These are phyloP conservation scores for Pichia kudriavzevii DNA, from an alignment of 1,139 yeast species.

Conservation along the genomic window DNA sequence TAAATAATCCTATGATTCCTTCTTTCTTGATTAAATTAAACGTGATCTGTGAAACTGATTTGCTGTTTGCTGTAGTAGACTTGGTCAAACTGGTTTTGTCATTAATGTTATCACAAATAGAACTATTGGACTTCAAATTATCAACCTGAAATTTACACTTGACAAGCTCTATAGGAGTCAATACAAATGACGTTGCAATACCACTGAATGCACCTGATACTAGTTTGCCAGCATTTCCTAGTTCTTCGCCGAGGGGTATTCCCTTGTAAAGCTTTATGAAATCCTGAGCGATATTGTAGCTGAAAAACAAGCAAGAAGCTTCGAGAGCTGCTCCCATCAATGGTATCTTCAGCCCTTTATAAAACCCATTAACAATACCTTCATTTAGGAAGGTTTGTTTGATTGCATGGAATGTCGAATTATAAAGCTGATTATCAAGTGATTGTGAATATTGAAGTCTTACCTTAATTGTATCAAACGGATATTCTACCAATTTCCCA, in stretches of 20 bases:
- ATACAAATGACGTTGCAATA: conserved; percentile 68
- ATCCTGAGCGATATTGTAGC: conserved; percentile 45
- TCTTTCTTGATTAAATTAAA: conserved; percentile 36
- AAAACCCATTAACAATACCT: conserved; percentile 55
- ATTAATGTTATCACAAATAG: too few species aligned
- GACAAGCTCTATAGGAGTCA: conserved; percentile 84
- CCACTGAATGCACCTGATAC: conserved; percentile 80
- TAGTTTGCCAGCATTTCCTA: conserved; percentile 27
- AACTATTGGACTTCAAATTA: conserved; percentile 37
- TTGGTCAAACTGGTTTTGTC: conserved; percentile 9
- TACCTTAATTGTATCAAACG: conserved; percentile 89
- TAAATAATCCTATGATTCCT: conserved; percentile 70
- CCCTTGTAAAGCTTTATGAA: conserved; percentile 22
- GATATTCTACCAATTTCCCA: conserved; percentile 83
- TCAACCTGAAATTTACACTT: conserved; percentile 87
- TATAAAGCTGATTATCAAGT: conserved; percentile 35
- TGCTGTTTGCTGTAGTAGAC: too few species aligned
- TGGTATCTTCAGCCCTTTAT: conserved; percentile 71
- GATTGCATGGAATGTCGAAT: conserved; percentile 56
- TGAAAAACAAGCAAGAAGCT: conserved; percentile 63
- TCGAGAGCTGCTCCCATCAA: conserved; percentile 83
- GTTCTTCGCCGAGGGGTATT: conserved; percentile 12
- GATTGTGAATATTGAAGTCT: conserved; percentile 68
- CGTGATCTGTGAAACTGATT: conserved; percentile 31
- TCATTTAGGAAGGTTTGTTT: conserved; percentile 52